Evolutionary conservation across 371 early-diverging fungal species (phyloP), one percentile per base, ranked within the genome.

Genomic region (Choanephora cucurbitarum): DNA sequence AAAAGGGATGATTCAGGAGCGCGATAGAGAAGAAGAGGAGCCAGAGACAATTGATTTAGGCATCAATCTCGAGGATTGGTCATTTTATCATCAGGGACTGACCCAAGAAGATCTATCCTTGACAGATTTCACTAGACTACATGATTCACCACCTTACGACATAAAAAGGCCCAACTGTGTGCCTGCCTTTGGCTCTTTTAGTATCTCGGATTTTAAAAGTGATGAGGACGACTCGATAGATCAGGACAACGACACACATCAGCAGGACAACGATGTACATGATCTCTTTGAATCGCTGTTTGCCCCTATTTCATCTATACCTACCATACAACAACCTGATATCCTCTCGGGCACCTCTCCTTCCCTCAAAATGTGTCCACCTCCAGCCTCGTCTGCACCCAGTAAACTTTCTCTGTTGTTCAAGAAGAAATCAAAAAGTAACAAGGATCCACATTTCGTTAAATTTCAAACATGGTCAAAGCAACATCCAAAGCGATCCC

Each of bases 391-490:
- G 17, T 32, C 18, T 15, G 14, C 21, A 42, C 57, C 17, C n/a
- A 52, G 39, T 3, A 44, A 52, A 39, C 52, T 62, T 4, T 62
- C 62, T 8, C 21, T 55, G 13, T 40, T 62, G 14, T 62, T 62
- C 19, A 41, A 57, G 31, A 28, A 39, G 11, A 31, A 33, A 18
- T n/a, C 47, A 18, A 54, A 42, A 8, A n/a, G n/a, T n/a, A n/a
- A n/a, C n/a, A 52, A 52, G 3, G 58, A 57, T 5, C 58, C 63
- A 5, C 63, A 63, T 41, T 63, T 34, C 46, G 58, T 63, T 0
- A 63, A 63, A 41, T 63, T 48, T 28, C 57, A 63, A 44, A 57
- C 58, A 40, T 63, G 63, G 63, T 63, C 58, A 0, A 57, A 17
- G 13, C 37, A 37, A 22, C 24, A 56, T 23, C 44, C 48, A 39